Evolutionary conservation across 2,329 filamentous ascomycete species (phyloP).

Genomic region (Aspergillus udagawae): DNA sequence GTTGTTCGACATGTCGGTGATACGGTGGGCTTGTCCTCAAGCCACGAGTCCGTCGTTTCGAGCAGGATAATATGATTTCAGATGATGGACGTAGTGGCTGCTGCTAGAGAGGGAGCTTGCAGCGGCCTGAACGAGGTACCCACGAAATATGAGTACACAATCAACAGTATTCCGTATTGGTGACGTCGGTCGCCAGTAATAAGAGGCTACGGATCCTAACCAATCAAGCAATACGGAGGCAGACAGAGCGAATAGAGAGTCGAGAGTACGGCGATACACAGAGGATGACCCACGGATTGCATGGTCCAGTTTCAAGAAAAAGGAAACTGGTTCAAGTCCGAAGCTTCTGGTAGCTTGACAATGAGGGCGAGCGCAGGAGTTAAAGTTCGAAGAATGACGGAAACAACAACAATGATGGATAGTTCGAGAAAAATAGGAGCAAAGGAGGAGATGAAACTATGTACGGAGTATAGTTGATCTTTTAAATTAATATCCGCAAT

Average conservation of each 20-base stretch:
- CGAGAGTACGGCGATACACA: slow-evolving; percentile 5
- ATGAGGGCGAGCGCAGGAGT: background rate
- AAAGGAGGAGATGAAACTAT: background rate
- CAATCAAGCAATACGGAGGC: slow-evolving; percentile 9
- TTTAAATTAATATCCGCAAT: background rate
- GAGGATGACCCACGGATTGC: slow-evolving; percentile 17
- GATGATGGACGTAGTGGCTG: background rate
- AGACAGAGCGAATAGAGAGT: slow-evolving; percentile 3
- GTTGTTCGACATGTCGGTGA: slow-evolving; percentile 13
- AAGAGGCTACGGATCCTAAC: background rate
- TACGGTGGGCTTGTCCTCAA: background rate
- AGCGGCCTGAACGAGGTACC: background rate
- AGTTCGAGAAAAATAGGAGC: background rate
- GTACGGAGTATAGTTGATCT: background rate
- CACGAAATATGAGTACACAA: background rate
- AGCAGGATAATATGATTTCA: background rate
- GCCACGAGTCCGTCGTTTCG: background rate
- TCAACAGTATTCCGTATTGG: background rate
- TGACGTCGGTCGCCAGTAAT: background rate
- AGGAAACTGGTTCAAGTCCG: background rate
- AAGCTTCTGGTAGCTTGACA: background rate
- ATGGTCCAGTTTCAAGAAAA: slow-evolving; percentile 14
- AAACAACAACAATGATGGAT: background rate
- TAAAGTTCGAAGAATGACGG: background rate
- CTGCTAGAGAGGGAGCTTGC: background rate